Evolutionary conservation across 2,329 filamentous ascomycete genomes (phyloP), one percentile per base, ranked within the genome.

Genomic region (Aspergillus floridensis): DNA sequence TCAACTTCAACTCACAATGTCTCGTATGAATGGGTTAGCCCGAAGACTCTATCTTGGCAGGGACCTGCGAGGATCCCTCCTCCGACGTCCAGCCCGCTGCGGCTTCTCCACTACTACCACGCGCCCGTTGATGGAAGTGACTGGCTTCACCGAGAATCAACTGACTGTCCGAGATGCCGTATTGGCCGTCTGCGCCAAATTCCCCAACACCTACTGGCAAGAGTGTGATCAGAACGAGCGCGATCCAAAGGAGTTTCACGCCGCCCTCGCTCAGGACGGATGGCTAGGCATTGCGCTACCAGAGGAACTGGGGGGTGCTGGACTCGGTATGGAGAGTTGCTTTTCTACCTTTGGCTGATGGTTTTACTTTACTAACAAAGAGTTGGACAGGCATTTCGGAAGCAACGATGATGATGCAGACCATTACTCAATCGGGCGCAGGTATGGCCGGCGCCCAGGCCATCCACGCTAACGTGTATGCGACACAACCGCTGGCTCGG

Each of bases 371-470:
- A 4, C 16, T 46, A 21, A 44, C 5, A 62, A 87, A 8, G 54
- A 14, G 5, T 12, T 1, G 4, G 38, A 16, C 48, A 74, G 72
- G 72, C 4, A 92, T 96, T 38, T 88, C 88, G 0, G 91, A 95
- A 71, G 91, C 91, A 0, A 91, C 88, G 0, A 90, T 93, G 84
- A 93, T 95, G 90, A 84, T 95, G 80, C 91, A 96, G 68, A 90
- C 90, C 2, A 90, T 93, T 58, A 80, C 88, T 0, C 88, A 92
- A 76, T 73, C 71, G 2, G 91, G 91, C 0, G 91, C 91, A 4
- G 91, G 91, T 3, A 92, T 95, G 80, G 89, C 89, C 16, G 83
- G 83, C 1, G 84, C 83, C 0, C 83, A 85, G 62, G 79, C 81
- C 1, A 83, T 86, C 22, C 83, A 86, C 59, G 83, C 82, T 22